Evolutionary conservation across 257 asterid genomes (phyloP).

Genomic region (Solanum sitiens): DNA sequence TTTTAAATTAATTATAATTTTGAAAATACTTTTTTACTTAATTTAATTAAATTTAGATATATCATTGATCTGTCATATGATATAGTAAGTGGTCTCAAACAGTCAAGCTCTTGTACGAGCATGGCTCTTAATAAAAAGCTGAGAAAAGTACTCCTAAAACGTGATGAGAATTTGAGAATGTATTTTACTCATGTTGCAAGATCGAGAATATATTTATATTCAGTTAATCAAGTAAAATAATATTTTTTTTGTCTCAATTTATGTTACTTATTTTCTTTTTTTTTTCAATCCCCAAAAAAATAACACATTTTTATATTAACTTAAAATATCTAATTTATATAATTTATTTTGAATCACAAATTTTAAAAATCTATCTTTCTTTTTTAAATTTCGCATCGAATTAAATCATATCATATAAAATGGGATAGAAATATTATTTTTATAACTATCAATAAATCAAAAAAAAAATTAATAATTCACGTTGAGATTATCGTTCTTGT

Average conservation of each 20-base stretch:
- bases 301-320: too few species aligned
- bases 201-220: rapidly evolving
- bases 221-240: background rate
- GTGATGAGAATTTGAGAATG: too few species aligned
- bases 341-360: too few species aligned
- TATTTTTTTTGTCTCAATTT: too few species aligned
- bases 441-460: rapidly evolving
- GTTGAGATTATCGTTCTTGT: background rate
- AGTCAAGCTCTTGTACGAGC: background rate
- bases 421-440: rapidly evolving
- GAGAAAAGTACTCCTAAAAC: background rate
- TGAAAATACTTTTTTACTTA: rapidly evolving
- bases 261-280: too few species aligned
- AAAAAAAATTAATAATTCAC: rapidly evolving
- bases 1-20: rapidly evolving
- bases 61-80: rapidly evolving
- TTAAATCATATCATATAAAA: rapidly evolving
- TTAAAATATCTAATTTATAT: too few species aligned
- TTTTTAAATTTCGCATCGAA: rapidly evolving
- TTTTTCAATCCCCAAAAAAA: too few species aligned
- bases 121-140: background rate
- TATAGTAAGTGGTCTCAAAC: background rate
- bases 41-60: too few species aligned
- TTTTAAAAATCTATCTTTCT: rapidly evolving
- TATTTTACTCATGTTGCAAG: too few species aligned